A percentile compares a stretch with the other conserved stretches of the same genome.
Conservation (phyloP, 2,329 filamentous ascomycete genomes). For the Emericellopsis cladophorae region DNA sequence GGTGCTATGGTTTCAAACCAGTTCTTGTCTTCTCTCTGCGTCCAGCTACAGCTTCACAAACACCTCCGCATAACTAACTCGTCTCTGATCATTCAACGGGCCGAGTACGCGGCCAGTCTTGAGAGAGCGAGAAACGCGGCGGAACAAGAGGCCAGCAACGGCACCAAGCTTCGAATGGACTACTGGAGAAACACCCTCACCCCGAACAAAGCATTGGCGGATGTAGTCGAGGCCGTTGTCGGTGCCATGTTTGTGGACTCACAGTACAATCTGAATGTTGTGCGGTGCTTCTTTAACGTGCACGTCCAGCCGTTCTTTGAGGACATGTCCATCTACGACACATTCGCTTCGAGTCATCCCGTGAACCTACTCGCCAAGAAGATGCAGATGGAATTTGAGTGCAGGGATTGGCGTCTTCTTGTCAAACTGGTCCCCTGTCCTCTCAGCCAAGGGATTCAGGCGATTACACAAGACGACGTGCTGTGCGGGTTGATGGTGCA, state of each 20-base stretch:
- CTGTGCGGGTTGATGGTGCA: conserved; percentile 70
- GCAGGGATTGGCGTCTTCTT: conserved; percentile 43
- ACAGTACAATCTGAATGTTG: conserved; percentile 59
- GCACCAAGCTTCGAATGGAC: conserved; percentile 27
- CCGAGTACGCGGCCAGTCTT: conserved; percentile 45
- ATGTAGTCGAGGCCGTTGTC: conserved; percentile 80
- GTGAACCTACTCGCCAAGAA: conserved; percentile 58
- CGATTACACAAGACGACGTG: conserved; percentile 35
- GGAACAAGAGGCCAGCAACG: conserved; percentile 11
- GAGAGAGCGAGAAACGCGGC: conserved; percentile 29
- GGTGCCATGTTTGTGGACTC: conserved; percentile 90
- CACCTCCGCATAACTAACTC: conserved; percentile 49
- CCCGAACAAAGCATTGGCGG: conserved; percentile 66
- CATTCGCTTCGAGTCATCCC: conserved; percentile 76
- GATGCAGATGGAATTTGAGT: conserved; percentile 53
- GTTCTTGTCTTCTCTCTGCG: conserved; percentile 73
- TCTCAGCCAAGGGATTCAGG: conserved; percentile 26
- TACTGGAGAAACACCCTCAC: conserved; percentile 55
- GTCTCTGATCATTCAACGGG: conserved; percentile 26
- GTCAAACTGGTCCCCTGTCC: conserved; percentile 26
- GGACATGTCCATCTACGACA: conserved; percentile 80
- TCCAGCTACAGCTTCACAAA: conserved; percentile 64
- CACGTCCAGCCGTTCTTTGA: conserved; percentile 69
- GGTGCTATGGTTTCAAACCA: conserved; percentile 99
- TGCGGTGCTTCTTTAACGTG: conserved; percentile 64